These are phyloP conservation scores for Penicillium palitans DNA, from an alignment of 2,329 filamentous ascomycete genomes.

Conservation along the genomic window DNA sequence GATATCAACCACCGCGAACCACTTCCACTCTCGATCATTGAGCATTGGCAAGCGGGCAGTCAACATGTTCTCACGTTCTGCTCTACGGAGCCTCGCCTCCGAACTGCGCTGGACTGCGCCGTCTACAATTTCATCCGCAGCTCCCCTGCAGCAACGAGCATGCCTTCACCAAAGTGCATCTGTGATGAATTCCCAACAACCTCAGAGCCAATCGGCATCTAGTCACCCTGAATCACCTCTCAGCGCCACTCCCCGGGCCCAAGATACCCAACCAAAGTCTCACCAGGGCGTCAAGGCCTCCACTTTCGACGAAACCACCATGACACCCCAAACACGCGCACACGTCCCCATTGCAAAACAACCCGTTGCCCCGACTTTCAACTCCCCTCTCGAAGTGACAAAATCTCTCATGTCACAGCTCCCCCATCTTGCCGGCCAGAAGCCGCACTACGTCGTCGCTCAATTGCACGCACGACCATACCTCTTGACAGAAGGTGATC, in stretches of 20 bases:
- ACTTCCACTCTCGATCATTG: constrained; percentile 16
- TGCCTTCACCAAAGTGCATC: constrained; percentile 44
- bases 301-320: constrained; percentile 17
- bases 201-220: constrained; percentile 33
- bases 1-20: constrained; percentile 14
- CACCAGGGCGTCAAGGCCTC: constrained; percentile 10
- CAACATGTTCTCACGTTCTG: constrained; percentile 42
- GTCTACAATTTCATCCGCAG: constrained; percentile 23
- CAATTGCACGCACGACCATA: constrained; percentile 53
- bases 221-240: constrained; percentile 33
- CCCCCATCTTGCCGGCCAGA: constrained; percentile 46
- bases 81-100: constrained; percentile 33
- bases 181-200: constrained; percentile 23
- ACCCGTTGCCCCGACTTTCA: constrained; percentile 41
- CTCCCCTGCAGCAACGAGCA: constrained; percentile 39
- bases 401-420: constrained; percentile 45
- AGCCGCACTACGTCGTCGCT: constrained; percentile 50
- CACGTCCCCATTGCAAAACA: constrained; percentile 35
- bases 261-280: constrained; percentile 24
- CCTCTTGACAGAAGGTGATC: constrained; percentile 63
- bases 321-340: constrained; percentile 25
- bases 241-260: constrained; percentile 29
- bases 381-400: constrained; percentile 41
- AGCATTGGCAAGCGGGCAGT: constrained; percentile 11
- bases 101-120: constrained; percentile 29